Percentiles rank a stretch among this genome's conserved stretches.
Evolutionary conservation across 2,329 filamentous ascomycete species (phyloP).

Genomic region (Nigrospora oryzae): DNA sequence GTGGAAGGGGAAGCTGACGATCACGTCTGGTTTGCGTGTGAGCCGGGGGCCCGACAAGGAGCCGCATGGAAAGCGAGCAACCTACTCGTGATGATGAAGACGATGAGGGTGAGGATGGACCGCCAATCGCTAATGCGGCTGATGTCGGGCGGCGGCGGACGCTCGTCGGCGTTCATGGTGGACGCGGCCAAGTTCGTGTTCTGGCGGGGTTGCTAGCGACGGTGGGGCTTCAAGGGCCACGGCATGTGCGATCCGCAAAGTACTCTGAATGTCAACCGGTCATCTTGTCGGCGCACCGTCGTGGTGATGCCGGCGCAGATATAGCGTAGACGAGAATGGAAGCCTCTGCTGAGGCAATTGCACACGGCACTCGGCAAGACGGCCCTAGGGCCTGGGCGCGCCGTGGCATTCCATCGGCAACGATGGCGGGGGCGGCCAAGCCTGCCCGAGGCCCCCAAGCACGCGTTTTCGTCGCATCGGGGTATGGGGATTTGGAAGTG

Average conservation of each 20-base stretch:
- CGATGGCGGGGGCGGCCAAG: not conserved
- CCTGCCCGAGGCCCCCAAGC: not conserved
- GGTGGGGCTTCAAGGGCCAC: not conserved
- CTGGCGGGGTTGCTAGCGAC: not conserved
- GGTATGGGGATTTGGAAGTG: not conserved
- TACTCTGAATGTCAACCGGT: not conserved
- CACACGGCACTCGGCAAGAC: not conserved
- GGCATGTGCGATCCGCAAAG: not conserved
- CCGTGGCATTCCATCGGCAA: not conserved
- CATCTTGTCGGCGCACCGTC: not conserved
- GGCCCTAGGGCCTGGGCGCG: not conserved
- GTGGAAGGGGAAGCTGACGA: conserved; percentile 61
- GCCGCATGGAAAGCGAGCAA: conserved; percentile 10
- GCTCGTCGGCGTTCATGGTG: conserved; percentile 1
- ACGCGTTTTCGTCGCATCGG: not conserved
- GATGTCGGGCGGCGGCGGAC: conserved; percentile 29
- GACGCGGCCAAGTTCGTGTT: conserved; percentile 1
- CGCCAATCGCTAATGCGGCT: conserved; percentile 53
- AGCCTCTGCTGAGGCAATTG: not conserved
- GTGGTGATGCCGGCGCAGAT: not conserved
- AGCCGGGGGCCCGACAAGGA: not conserved
- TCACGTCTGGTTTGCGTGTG: conserved; percentile 41
- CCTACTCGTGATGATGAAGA: conserved; percentile 64
- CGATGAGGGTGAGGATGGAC: conserved; percentile 61
- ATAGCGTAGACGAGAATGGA: not conserved